Percentiles rank a stretch among this genome's conserved stretches.
Evolutionary conservation across 108 stramenopile genomes (phyloP).

Genomic region (Aurantiochytrium sp.): DNA sequence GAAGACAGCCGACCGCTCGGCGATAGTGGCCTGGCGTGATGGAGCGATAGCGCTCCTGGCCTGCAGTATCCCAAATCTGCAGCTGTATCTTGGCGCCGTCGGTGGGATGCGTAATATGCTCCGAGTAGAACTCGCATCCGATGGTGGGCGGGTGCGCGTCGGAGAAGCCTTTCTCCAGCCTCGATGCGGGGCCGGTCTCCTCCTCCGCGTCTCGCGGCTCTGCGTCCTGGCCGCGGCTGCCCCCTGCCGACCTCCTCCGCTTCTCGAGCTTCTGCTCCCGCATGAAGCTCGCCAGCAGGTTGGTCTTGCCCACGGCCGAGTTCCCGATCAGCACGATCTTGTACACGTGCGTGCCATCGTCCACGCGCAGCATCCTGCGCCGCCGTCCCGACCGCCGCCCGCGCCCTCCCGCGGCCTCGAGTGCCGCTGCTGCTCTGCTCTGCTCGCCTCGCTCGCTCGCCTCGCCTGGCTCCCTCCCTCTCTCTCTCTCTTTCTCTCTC

Average conservation of each 20-base stretch:
- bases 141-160: conserved; percentile 5
- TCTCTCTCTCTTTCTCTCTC: too few species aligned
- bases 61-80: conserved; percentile 98
- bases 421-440: too few species aligned
- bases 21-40: conserved; percentile 36
- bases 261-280: not conserved
- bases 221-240: not conserved
- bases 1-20: conserved; percentile 19
- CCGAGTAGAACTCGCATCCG: conserved; percentile 14
- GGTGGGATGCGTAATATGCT: not conserved
- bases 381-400: too few species aligned
- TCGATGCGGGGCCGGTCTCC: not conserved
- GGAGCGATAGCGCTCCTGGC: conserved; percentile 74
- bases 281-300: conserved; percentile 14
- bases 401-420: too few species aligned
- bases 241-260: not conserved
- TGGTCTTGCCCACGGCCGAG: conserved; percentile 6
- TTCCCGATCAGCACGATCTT: conserved; percentile 12
- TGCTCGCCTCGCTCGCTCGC: too few species aligned
- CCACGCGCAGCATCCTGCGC: not conserved
- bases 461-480: too few species aligned
- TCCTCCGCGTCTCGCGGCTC: too few species aligned
- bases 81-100: conserved; percentile 70
- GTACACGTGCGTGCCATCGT: not conserved
- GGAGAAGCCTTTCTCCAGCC: not conserved